phyloP scores from a whole-genome alignment of 116 monocot genomes.

The Papilionanthe hybrid region DNA sequence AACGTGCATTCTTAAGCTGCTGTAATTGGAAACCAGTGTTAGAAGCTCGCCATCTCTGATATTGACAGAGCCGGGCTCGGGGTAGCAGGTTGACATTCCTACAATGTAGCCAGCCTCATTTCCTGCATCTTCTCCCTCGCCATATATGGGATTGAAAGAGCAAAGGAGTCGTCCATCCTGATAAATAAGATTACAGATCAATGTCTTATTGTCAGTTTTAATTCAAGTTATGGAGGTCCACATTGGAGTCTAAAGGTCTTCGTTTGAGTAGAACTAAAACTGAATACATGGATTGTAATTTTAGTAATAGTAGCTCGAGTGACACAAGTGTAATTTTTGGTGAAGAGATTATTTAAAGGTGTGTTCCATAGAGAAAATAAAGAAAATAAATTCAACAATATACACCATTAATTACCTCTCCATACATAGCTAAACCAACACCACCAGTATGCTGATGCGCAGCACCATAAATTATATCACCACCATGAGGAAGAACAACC shows the following conservation, averaged over 20 bases:
- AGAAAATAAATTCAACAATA: too few species aligned
- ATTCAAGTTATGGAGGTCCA: too few species aligned
- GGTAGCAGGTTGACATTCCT: conserved; percentile 82
- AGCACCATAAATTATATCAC: conserved; percentile 70
- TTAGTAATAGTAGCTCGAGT: too few species aligned
- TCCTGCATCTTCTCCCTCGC: conserved; percentile 51
- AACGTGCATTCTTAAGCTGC: conserved; percentile 47
- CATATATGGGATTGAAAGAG: conserved; percentile 50
- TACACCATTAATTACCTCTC: conserved; percentile 38
- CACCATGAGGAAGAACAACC: conserved; percentile 52
- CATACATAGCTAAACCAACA: conserved; percentile 49
- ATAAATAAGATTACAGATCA: neutral
- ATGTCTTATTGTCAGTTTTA: conserved; percentile 22
- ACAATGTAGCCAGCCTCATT: conserved; percentile 70
- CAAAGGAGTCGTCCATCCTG: conserved; percentile 52
- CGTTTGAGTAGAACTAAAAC: too few species aligned
- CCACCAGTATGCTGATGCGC: conserved; percentile 78
- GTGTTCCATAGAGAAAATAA: too few species aligned
- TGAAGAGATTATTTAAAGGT: too few species aligned
- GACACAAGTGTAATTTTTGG: too few species aligned
- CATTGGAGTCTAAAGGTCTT: too few species aligned
- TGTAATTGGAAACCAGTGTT: conserved; percentile 64
- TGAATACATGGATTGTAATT: too few species aligned
- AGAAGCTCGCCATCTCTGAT: conserved; percentile 53
- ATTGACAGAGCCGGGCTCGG: conserved; percentile 37